Evolutionary conservation across 2,329 filamentous ascomycete species (phyloP).

Genomic region (Diaporthe amygdali): DNA sequence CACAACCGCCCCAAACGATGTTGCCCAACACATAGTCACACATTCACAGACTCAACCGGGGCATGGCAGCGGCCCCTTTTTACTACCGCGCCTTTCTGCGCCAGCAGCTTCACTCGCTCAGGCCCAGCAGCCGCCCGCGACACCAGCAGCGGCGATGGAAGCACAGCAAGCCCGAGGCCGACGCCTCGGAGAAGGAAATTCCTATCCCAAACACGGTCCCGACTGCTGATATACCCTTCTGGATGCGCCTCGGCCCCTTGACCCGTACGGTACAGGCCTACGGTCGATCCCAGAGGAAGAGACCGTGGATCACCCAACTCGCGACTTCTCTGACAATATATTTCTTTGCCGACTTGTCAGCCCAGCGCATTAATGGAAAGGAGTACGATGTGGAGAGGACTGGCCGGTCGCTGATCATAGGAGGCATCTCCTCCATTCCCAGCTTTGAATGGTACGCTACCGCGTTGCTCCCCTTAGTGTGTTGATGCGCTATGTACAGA

Average conservation of each 20-base stretch:
- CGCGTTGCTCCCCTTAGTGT: too few relatives aligned
- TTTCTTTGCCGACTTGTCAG: slow-evolving; percentile 76
- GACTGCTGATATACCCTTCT: slow-evolving; percentile 46
- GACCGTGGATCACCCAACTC: slow-evolving; percentile 82
- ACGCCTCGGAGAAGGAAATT: slow-evolving; percentile 34
- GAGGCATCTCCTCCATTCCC: slow-evolving; percentile 75
- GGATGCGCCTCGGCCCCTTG: slow-evolving; percentile 63
- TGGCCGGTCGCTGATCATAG: slow-evolving; percentile 74
- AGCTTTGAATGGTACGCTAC: slow-evolving; percentile 76
- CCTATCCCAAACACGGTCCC: slow-evolving; percentile 49
- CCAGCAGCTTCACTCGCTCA: slow-evolving; percentile 33
- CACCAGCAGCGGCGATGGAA: slow-evolving; percentile 35
- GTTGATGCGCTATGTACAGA: neutral
- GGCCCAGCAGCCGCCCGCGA: slow-evolving; percentile 22
- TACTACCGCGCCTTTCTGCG: slow-evolving; percentile 34
- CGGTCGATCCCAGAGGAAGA: slow-evolving; percentile 70
- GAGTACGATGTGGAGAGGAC: slow-evolving; percentile 75
- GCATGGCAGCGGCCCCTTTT: slow-evolving; percentile 30
- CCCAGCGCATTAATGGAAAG: slow-evolving; percentile 70
- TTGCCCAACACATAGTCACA: neutral
- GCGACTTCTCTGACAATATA: slow-evolving; percentile 79
- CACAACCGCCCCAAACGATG: neutral
- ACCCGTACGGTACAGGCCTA: slow-evolving; percentile 64
- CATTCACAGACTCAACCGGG: neutral
- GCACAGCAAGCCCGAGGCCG: slow-evolving; percentile 30